phyloP scores from a whole-genome alignment of 179 eudicot genomes.

The Silene coronaria region DNA sequence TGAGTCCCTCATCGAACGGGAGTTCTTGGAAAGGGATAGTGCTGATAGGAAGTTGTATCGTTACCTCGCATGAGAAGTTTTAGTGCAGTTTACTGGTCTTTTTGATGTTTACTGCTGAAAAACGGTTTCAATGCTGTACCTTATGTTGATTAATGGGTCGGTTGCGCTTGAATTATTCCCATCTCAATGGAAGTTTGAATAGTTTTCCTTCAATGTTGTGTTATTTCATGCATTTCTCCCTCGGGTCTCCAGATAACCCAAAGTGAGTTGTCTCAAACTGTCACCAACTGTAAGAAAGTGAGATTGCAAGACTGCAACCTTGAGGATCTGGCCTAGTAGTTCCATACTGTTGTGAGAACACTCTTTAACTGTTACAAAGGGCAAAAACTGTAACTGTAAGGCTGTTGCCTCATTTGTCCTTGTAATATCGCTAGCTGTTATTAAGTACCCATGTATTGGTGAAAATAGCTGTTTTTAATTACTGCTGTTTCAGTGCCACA shows the following conservation, averaged over 20 bases:
- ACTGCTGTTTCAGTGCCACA: background rate
- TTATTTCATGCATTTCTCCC: background rate
- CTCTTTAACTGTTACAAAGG: too few relatives aligned
- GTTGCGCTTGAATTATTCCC: constrained; percentile 21
- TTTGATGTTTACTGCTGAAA: constrained; percentile 25
- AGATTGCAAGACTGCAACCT: too few relatives aligned
- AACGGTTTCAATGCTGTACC: constrained; percentile 24
- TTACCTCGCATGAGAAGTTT: constrained; percentile 33
- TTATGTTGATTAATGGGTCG: constrained; percentile 18
- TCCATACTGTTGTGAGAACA: too few relatives aligned
- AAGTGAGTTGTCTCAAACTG: too few relatives aligned
- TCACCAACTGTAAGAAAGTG: too few relatives aligned
- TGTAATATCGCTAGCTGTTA: too few relatives aligned
- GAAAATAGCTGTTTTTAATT: background rate
- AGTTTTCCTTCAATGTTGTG: constrained; percentile 15
- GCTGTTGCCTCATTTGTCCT: too few relatives aligned
- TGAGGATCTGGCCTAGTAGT: too few relatives aligned
- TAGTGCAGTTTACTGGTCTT: constrained; percentile 19
- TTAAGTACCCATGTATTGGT: too few relatives aligned
- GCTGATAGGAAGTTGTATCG: constrained; percentile 53
- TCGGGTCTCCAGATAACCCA: background rate
- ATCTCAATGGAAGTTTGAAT: constrained; percentile 18
- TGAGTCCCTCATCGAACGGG: constrained; percentile 76
- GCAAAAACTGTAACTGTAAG: too few relatives aligned
- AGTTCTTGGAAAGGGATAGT: constrained; percentile 70